Evolutionary conservation across 2,329 filamentous ascomycete genomes (phyloP).

Genomic region (Calycina herbarum): DNA sequence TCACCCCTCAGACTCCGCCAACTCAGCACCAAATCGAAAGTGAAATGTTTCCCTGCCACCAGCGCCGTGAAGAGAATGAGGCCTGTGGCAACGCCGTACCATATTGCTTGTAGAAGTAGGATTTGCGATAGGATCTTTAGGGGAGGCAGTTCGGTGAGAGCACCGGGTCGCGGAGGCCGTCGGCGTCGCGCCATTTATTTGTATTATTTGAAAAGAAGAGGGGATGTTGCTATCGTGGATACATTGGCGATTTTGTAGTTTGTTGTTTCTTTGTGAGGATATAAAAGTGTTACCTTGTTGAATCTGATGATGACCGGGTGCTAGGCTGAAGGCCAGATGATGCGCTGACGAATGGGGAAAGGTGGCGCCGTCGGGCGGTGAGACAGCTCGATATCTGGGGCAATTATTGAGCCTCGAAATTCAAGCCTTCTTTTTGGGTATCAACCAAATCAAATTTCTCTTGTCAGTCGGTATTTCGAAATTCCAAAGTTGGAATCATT

Average conservation of each 20-base stretch:
- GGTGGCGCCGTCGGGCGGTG: constrained; percentile 19
- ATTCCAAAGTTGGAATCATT: not conserved
- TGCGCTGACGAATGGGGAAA: constrained; percentile 5
- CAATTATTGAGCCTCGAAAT: too few relatives aligned
- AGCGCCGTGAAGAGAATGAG: constrained; percentile 68
- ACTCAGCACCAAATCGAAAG: constrained; percentile 58
- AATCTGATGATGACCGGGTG: not conserved
- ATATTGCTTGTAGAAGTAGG: constrained; percentile 61
- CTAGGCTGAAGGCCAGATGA: constrained; percentile 2
- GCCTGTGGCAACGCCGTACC: constrained; percentile 60
- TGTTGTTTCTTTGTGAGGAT: constrained; percentile 1
- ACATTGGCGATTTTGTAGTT: constrained; percentile 14
- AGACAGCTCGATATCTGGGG: not conserved
- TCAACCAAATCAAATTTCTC: too few relatives aligned
- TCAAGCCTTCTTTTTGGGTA: too few relatives aligned
- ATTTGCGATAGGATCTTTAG: constrained; percentile 68
- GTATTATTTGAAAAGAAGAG: not conserved
- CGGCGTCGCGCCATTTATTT: constrained; percentile 47
- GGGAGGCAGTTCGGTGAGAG: constrained; percentile 65
- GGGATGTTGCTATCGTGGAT: constrained; percentile 12
- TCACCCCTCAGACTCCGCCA: constrained; percentile 66
- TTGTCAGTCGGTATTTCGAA: too few relatives aligned
- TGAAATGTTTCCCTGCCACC: constrained; percentile 61
- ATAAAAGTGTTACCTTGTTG: not conserved
- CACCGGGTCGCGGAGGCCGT: constrained; percentile 63